Percentiles rank a stretch among this genome's conserved stretches.
Evolutionary conservation across 2,329 filamentous ascomycete genomes (phyloP).

Genomic region (Aspergillus ruber): DNA sequence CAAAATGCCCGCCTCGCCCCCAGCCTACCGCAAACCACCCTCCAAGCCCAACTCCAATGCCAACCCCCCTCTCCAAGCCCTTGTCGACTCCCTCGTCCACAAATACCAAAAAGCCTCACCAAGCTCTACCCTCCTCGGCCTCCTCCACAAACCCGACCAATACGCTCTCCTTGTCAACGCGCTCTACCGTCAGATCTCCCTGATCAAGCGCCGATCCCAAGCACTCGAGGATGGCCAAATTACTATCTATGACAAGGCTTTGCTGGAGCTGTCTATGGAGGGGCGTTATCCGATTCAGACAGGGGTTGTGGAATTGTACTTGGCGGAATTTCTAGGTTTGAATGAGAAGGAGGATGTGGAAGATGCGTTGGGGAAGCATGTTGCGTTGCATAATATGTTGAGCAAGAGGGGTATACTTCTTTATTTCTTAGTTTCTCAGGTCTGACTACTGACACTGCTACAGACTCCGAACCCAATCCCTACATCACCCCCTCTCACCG

Average conservation of each 20-base stretch:
- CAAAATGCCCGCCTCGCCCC: not conserved
- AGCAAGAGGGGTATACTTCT: constrained; percentile 1
- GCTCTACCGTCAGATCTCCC: constrained; percentile 27
- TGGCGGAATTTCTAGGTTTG: constrained; percentile 34
- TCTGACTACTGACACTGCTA: not conserved
- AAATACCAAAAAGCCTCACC: constrained; percentile 22
- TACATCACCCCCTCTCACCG: not conserved
- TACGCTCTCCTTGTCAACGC: constrained; percentile 23
- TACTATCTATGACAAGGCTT: constrained; percentile 36
- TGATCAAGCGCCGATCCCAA: constrained; percentile 31
- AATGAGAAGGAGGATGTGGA: constrained; percentile 13
- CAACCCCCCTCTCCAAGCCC: not conserved
- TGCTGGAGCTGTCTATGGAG: constrained; percentile 29
- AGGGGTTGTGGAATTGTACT: constrained; percentile 32
- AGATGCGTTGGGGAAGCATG: constrained; percentile 20
- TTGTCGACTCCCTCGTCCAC: constrained; percentile 20
- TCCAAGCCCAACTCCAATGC: too few relatives aligned
- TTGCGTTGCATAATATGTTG: constrained; percentile 20
- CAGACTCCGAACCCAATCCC: too few relatives aligned
- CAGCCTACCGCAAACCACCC: not conserved
- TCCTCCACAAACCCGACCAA: constrained; percentile 20
- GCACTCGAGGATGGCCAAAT: constrained; percentile 29
- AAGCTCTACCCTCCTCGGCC: constrained; percentile 21
- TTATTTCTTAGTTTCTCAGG: not conserved
- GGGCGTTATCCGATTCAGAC: constrained; percentile 23